Conservation (phyloP, 129 eudicot genomes). For the Centrapalus pauciflorus region DNA sequence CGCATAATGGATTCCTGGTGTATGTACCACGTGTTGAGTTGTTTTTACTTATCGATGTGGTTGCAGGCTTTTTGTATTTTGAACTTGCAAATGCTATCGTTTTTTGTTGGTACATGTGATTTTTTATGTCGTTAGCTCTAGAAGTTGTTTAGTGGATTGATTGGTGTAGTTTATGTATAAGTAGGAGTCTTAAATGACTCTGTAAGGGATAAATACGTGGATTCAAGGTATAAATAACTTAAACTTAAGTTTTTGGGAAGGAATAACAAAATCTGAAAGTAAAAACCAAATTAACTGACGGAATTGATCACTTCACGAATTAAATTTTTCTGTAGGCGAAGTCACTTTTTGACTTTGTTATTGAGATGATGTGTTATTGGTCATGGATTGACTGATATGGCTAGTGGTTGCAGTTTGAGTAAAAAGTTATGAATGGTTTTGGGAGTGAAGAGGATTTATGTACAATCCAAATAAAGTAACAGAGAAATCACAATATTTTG, state of each 20-base stretch:
- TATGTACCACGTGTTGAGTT: neutral
- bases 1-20: neutral
- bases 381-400: neutral
- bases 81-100: neutral
- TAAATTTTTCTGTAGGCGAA: neutral
- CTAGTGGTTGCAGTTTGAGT: no score
- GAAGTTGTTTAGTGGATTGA: neutral
- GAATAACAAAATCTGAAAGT: neutral
- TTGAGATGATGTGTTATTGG: neutral
- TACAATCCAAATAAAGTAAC: no score
- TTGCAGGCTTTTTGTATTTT: neutral
- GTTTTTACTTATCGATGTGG: neutral
- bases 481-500: no score
- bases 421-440: no score
- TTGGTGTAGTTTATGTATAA: neutral
- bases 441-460: no score
- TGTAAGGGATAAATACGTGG: neutral
- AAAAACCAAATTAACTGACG: neutral
- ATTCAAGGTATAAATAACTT: neutral
- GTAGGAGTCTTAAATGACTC: neutral
- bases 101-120: constrained; percentile 3
- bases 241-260: neutral
- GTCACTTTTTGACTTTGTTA: neutral
- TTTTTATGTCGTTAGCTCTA: neutral
- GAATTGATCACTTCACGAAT: neutral